Percentiles rank a stretch among this genome's conserved stretches.
Evolutionary conservation across 2,329 filamentous ascomycete genomes (phyloP).

Genomic region (Ophiostoma angusticollis): DNA sequence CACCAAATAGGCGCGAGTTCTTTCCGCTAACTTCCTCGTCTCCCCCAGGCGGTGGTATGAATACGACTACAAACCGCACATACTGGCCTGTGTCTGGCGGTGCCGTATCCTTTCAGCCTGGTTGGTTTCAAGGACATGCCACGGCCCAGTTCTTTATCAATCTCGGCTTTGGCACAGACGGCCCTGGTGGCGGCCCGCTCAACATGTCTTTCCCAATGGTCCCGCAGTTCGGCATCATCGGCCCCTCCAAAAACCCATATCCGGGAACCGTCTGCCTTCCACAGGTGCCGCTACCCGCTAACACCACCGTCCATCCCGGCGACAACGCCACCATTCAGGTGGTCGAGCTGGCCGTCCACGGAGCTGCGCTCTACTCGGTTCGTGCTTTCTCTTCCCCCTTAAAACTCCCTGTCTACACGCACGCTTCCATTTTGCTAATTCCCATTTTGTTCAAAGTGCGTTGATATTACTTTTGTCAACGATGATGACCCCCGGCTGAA

Average conservation of each 20-base stretch:
- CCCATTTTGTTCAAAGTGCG: slow-evolving; percentile 52
- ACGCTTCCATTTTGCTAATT: neutral
- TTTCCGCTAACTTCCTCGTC: neutral
- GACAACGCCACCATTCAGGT: slow-evolving; percentile 85
- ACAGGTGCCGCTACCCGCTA: slow-evolving; percentile 70
- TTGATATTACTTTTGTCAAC: slow-evolving; percentile 84
- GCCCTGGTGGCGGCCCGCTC: slow-evolving; percentile 49
- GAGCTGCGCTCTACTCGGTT: slow-evolving; percentile 71
- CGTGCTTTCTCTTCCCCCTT: slow-evolving; percentile 17
- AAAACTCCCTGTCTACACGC: neutral
- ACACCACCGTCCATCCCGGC: slow-evolving; percentile 59
- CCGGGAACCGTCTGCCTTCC: slow-evolving; percentile 81
- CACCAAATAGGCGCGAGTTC: too few species aligned
- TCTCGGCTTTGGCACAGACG: slow-evolving; percentile 65
- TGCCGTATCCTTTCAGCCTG: slow-evolving; percentile 80
- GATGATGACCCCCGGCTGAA: slow-evolving; percentile 53
- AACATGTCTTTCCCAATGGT: slow-evolving; percentile 86
- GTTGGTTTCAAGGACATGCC: slow-evolving; percentile 86
- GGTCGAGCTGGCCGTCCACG: slow-evolving; percentile 71
- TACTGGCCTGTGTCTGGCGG: slow-evolving; percentile 84
- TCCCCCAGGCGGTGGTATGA: slow-evolving; percentile 65
- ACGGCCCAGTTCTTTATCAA: slow-evolving; percentile 83
- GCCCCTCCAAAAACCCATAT: slow-evolving; percentile 73
- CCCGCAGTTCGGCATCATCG: slow-evolving; percentile 66
- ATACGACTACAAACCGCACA: slow-evolving; percentile 66